Evolutionary conservation across 73 alveolate species (phyloP), one percentile per base, ranked within the genome.

Genomic region (Effrenium voratum): DNA sequence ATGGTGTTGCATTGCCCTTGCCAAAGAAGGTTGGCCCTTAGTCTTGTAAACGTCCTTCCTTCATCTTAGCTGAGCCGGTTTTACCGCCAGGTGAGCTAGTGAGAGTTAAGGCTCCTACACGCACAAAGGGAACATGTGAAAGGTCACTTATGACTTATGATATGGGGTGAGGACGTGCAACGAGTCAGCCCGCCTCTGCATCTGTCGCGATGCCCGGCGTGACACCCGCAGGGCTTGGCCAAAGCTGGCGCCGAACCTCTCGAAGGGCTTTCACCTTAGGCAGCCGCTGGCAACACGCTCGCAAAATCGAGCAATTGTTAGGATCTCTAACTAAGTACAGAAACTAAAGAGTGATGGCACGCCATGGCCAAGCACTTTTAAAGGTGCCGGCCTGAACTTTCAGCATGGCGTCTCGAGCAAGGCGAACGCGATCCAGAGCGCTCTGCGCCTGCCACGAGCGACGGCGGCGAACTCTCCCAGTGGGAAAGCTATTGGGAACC

Each of bases 101-200:
- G n/a, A n/a, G n/a, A n/a, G n/a, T n/a, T n/a, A n/a, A n/a, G n/a
- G n/a, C n/a, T n/a, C n/a, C n/a, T n/a, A n/a, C n/a, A n/a, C n/a
- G n/a, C n/a, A n/a, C n/a, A n/a, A n/a, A n/a, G n/a, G n/a, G n/a
- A n/a, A n/a, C n/a, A n/a, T n/a, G n/a, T n/a, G n/a, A n/a, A n/a
- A n/a, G n/a, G n/a, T n/a, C n/a, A n/a, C n/a, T n/a, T n/a, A n/a
- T n/a, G n/a, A n/a, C n/a, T n/a, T n/a, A n/a, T n/a, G n/a, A n/a
- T n/a, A n/a, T n/a, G n/a, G n/a, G n/a, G n/a, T n/a, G n/a, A n/a
- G n/a, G n/a, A n/a, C n/a, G n/a, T n/a, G n/a, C n/a, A n/a, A n/a
- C n/a, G n/a, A n/a, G n/a, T n/a, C n/a, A n/a, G n/a, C n/a, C n/a
- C 41, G 43, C 96, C 96, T 90, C 96, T 3, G 96, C 96, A 46